Conservation (phyloP, 2,329 filamentous ascomycete genomes). For the Claviceps quebecensis region DNA sequence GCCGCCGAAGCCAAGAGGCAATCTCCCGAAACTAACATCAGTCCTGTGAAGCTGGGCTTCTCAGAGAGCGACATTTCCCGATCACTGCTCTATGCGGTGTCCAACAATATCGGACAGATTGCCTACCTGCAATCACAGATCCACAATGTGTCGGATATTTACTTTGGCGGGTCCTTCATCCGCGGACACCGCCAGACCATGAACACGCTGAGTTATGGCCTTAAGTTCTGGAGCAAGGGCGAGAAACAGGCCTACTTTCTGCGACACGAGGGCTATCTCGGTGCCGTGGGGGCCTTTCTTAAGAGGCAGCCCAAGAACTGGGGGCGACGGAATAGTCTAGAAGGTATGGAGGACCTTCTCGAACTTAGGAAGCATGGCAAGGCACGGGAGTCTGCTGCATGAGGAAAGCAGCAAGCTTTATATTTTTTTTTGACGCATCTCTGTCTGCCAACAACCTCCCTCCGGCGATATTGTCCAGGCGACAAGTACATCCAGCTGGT, state of each 20-base stretch:
- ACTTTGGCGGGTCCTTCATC: conserved; percentile 96
- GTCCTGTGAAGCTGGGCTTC: conserved; percentile 38
- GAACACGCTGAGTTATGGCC: conserved; percentile 92
- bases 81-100: conserved; percentile 85
- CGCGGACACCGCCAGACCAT: conserved; percentile 94
- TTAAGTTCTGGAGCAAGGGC: conserved; percentile 94
- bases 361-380: conserved; percentile 15
- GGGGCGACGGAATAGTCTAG: conserved; percentile 70
- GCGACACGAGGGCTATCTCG: conserved; percentile 88
- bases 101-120: conserved; percentile 97
- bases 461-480: too few relatives aligned
- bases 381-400: conserved; percentile 5
- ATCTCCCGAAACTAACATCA: conserved; percentile 30
- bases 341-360: conserved; percentile 28
- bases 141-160: conserved; percentile 80
- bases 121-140: conserved; percentile 95
- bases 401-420: background rate
- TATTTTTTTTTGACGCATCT: background rate
- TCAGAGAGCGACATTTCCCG: conserved; percentile 74
- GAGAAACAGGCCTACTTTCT: conserved; percentile 92
- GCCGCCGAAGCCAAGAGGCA: conserved; percentile 60
- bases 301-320: conserved; percentile 84
- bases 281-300: conserved; percentile 84
- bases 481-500: too few relatives aligned
- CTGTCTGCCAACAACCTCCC: background rate